Evolutionary conservation across 345 rosid genomes (phyloP).

Genomic region (Trapa bicornis): DNA sequence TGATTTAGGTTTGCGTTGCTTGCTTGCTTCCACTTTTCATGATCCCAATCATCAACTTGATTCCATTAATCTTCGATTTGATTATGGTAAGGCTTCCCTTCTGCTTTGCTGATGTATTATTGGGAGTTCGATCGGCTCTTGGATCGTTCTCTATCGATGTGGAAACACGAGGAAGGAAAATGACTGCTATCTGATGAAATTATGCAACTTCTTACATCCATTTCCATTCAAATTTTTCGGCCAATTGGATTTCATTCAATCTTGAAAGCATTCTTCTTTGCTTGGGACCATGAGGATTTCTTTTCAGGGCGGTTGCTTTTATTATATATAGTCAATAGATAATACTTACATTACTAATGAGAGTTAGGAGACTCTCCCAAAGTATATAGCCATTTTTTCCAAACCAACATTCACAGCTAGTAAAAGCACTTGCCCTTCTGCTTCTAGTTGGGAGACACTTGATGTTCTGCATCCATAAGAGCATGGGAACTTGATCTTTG

Average conservation of each 20-base stretch:
- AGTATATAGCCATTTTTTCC: no score
- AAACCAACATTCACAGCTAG: no score
- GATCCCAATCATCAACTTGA: conserved; percentile 66
- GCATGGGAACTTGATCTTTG: no score
- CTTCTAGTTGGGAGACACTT: no score
- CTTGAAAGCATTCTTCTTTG: neutral
- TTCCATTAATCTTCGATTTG: conserved; percentile 56
- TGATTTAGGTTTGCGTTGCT: conserved; percentile 40
- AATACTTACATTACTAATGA: no score
- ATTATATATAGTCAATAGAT: no score
- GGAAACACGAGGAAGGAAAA: neutral
- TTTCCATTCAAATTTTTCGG: neutral
- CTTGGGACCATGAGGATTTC: neutral
- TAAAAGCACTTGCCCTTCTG: no score
- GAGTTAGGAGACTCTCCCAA: no score
- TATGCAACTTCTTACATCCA: neutral
- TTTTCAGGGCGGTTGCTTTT: neutral
- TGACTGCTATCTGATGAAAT: neutral
- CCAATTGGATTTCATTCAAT: neutral
- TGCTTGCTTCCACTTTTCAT: conserved; percentile 90
- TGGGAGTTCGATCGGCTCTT: no score
- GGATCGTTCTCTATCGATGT: neutral
- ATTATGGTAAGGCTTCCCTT: conserved; percentile 38
- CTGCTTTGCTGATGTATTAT: neutral
- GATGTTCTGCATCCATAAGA: no score